Base-by-base conservation (phyloP, 2,329 filamentous ascomycete species). In the Coleophoma eucalyptorum region DNA sequence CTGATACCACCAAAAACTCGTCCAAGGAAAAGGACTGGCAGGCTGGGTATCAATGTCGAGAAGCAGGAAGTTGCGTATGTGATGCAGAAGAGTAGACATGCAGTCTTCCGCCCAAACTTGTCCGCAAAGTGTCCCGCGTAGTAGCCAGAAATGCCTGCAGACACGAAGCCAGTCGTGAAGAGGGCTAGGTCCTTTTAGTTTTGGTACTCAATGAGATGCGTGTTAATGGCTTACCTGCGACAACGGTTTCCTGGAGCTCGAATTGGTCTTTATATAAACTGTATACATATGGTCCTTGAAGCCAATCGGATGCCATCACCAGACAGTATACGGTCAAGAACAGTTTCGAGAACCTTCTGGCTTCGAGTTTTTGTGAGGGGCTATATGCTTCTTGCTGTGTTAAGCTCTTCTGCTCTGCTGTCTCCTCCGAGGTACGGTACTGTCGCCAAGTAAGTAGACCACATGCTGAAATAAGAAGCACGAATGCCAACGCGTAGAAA, bases 21-120 rank as follows among this genome's bases (percentile, higher is more conserved):
- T 12, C 81, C 81, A 1, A 71, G 49, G 48, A 81, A 76, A 5
- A 85, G 67, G 11, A 79, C 47, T 4, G 65, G 62, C 1, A 74
- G 50, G 37, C 65, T 61, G 26, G 69, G 64, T 45, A 72, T 70
- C 26, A 81, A 65, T 46, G 80, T 76, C 16, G 76, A 72, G 44
- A 77, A 60, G 56, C 79, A 81, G 1, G 78, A 79, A 3, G 77
- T 62, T 0, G 77, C 71, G 61, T 81, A 81, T 4, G 73, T 66
- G 15, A 66, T 64, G 65, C 80, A 84, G 64, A 81, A 83, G 16
- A 70, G 65, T 10, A 83, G 68, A 58, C 80, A 83, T 26, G 78
- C 77, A 8, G 64, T 66, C 48, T 72, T 72, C 44, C 80, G 74
- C 16, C 64, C 63, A 51, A 60, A 60, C 43, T 49, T 57, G 50